Base-by-base conservation (phyloP, 352 stramenopile species). In the Pythium guiyangense region DNA sequence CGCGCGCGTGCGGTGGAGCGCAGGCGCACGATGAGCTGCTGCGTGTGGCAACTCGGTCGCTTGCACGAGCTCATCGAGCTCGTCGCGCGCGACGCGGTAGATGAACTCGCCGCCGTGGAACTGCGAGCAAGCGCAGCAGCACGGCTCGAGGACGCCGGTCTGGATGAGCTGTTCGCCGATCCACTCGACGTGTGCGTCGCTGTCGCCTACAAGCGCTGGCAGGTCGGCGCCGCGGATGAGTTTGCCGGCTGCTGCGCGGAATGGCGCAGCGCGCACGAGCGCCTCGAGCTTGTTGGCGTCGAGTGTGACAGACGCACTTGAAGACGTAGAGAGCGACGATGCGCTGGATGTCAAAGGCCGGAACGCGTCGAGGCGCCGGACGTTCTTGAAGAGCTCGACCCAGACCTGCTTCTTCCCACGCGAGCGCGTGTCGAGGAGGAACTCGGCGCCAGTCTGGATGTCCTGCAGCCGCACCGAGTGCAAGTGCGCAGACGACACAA, bases 401-500 rank as follows among this genome's bases (percentile, higher is more conserved):
- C 76, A 86, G 63, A 84, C 66, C 37, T 83, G 74, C 35, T 79
- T 79, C 49, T 69, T 70, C 12, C 74, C 71, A 47, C 63, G 70
- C 10, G 65, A 69, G 4, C 53, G 57, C 15, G 63, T 63, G 54
- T 86, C 77, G 26, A 86, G 54, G 4, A 86, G 54, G 44, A 76
- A 77, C 60, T 84, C 67, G 15, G 64, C 62, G 8, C 62, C 70
- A 0, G 64, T 71, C 44, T 74, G 64, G 18, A 81, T 60, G 31
- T 86, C 67, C 5, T 68, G 49, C 4, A 86, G 69, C 25, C 66
- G 72, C 55, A 84, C 71, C 27, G 74, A 77, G 53, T 86, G 70
- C 70, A 80, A 59, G 55, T 86, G 77, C 39, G 74, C 77, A 2
- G 77, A 78, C 2, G 77, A 86, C 34, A 86, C 77, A 20, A 86